These are phyloP conservation scores for Malassezia cuniculi DNA, from an alignment of 1,284 basidiomycete genomes.

Conservation along the genomic window DNA sequence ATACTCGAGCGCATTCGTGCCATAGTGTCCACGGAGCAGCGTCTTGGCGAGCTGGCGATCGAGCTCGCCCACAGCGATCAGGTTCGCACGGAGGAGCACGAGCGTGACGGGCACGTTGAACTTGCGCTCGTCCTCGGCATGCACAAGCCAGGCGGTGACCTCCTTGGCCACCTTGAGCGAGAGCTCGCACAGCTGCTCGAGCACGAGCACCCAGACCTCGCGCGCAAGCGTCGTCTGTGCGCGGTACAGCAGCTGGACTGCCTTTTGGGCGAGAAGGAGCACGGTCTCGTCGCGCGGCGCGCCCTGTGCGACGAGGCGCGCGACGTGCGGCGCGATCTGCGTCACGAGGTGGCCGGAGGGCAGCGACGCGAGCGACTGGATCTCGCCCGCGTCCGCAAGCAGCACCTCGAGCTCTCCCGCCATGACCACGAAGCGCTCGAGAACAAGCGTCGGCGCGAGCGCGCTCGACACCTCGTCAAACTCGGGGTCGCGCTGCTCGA, in stretches of 20 bases:
- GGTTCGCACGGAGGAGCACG: slow-evolving; percentile 67
- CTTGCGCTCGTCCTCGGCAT: slow-evolving; percentile 86
- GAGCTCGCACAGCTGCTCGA: slow-evolving; percentile 75
- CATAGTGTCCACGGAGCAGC: slow-evolving; percentile 57
- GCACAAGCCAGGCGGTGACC: slow-evolving; percentile 89
- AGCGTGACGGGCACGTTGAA: slow-evolving; percentile 89
- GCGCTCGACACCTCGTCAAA: slow-evolving; percentile 6
- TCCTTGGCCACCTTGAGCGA: slow-evolving; percentile 90
- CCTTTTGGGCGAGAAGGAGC: slow-evolving; percentile 82
- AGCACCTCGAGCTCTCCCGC: slow-evolving; percentile 36
- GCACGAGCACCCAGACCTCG: slow-evolving; percentile 61
- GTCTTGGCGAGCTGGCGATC: slow-evolving; percentile 85
- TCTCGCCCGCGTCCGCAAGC: slow-evolving; percentile 24
- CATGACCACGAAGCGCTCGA: slow-evolving; percentile 44
- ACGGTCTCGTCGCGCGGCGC: slow-evolving; percentile 71
- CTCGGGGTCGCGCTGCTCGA: slow-evolving; percentile 6
- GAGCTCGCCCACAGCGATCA: slow-evolving; percentile 66
- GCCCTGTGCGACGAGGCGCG: slow-evolving; percentile 64
- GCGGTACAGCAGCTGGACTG: slow-evolving; percentile 52
- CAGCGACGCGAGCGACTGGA: slow-evolving; percentile 20
- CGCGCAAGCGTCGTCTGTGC: slow-evolving; percentile 29
- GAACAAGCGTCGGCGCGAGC: slow-evolving; percentile 23
- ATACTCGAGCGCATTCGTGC: slow-evolving; percentile 67
- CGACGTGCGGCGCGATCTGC: slow-evolving; percentile 65
- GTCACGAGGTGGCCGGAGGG: slow-evolving; percentile 74